Base-by-base conservation (phyloP, 345 rosid genomes). In the Brassica carinata region DNA sequence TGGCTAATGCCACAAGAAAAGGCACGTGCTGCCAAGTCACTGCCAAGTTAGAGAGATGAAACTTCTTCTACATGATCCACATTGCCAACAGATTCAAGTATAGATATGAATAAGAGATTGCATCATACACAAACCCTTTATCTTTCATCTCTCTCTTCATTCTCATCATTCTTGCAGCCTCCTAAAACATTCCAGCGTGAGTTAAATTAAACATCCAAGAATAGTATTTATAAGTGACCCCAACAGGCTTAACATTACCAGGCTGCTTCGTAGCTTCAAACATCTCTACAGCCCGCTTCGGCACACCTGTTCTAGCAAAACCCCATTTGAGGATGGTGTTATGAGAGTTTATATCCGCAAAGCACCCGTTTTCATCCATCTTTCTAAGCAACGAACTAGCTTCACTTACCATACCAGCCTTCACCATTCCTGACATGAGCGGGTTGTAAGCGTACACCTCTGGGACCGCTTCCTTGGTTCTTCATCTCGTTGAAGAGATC, bases 371-470 rank as follows among this genome's bases (percentile, higher is more conserved):
- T 76, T 90, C 89, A 85, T 87, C 90, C 99, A 93, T 91, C 53
- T 86, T 86, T 69, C 86, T 87, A 58, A 89, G 87, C 83, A 89
- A 73, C n/a, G 91, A 86, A 69, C 87, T 81, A 78, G 98, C 99
- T 85, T 95, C 98, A 19, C 87, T 87, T 45, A 90, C 51, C 97
- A 88, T 84, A 73, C 97, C 92, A 43, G 84, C 93, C 85, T 92
- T 89, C 30, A 93, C 94, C 96, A 90, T 86, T 67, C 94, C 99
- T 7, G 97, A 90, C 99, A 93, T 90, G 1, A 95, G 91, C 0
- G 96, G 96, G 48, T 95, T 89, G 84, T 87, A 90, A 76, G 98
- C 86, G 73, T 91, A 93, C 36, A 92, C 96, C 85, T 95, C 95
- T 7, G 2, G 98, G 98, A 74, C 80, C 85, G 61, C 89, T 89